Percentiles rank a stretch among this genome's conserved stretches.
phyloP scores from a whole-genome alignment of 257 asterid species.

The Vinca minor region DNA sequence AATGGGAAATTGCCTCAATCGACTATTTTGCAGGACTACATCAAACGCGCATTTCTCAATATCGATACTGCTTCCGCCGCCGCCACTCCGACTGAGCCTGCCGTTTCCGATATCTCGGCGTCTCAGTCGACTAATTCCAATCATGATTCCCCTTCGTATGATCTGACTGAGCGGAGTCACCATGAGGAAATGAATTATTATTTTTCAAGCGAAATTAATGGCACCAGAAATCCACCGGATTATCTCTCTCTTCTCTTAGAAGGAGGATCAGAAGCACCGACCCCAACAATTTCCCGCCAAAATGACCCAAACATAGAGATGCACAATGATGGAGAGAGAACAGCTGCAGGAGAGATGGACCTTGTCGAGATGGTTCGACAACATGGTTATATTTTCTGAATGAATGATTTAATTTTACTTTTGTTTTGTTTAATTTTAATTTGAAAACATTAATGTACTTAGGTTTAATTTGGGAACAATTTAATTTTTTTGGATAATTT shows the following conservation, averaged over 20 bases:
- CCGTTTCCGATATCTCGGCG: constrained; percentile 10
- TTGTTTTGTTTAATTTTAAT: too few relatives aligned
- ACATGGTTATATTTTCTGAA: too few relatives aligned
- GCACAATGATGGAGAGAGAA: constrained; percentile 13
- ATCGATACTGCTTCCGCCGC: neutral
- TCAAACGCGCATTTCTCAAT: constrained; percentile 22
- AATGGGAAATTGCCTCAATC: constrained; percentile 16
- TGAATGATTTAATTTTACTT: too few relatives aligned
- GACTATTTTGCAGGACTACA: constrained; percentile 51
- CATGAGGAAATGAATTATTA: constrained; percentile 47
- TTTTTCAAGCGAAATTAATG: constrained; percentile 21
- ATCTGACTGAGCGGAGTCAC: constrained; percentile 22
- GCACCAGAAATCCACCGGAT: neutral
- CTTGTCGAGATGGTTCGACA: constrained; percentile 28
- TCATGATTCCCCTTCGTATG: constrained; percentile 27
- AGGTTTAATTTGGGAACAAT: too few relatives aligned
- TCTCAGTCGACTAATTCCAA: too few relatives aligned
- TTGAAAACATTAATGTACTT: too few relatives aligned
- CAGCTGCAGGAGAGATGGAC: constrained; percentile 19
- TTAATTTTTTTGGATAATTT: neutral
- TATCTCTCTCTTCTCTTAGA: too few relatives aligned
- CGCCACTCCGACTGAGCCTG: neutral
- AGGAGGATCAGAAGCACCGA: too few relatives aligned
- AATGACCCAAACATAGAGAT: too few relatives aligned
- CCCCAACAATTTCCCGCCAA: too few relatives aligned